A percentile compares a stretch with the other conserved stretches of the same genome.
Evolutionary conservation across 441 rosid genomes (phyloP).

Genomic region (Rhodomyrtus psidioides): DNA sequence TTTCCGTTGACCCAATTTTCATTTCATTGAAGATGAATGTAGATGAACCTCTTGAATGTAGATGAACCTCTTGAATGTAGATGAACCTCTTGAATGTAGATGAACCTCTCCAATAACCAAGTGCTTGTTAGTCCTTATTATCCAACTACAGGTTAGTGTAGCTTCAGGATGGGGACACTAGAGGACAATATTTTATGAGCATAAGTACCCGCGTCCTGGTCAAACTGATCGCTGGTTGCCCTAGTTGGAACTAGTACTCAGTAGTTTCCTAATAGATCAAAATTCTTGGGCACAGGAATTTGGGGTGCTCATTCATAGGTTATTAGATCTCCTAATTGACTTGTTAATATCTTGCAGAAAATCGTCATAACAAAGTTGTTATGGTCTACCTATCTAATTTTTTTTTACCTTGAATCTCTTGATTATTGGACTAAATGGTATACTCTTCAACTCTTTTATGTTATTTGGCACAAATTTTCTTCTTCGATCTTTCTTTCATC

Average conservation of each 20-base stretch:
- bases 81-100: neutral
- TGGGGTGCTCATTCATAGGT: neutral
- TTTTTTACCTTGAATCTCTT: neutral
- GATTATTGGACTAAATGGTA: neutral
- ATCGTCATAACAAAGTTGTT: neutral
- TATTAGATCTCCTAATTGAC: neutral
- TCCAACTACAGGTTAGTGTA: neutral
- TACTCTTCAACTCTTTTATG: neutral
- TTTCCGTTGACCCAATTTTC: neutral
- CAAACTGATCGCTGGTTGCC: neutral
- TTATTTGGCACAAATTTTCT: neutral
- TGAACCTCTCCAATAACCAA: neutral
- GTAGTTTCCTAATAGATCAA: neutral
- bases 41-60: neutral
- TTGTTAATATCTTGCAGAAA: neutral
- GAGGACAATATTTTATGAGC: neutral
- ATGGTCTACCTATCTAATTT: neutral
- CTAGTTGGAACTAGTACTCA: neutral
- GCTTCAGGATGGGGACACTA: neutral
- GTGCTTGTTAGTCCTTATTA: neutral
- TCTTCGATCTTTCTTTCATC: neutral
- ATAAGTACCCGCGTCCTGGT: neutral
- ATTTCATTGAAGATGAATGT: neutral
- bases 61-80: too few relatives aligned
- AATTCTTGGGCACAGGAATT: neutral